Evolutionary conservation across 1,139 yeast genomes (phyloP).

Genomic region (Kodamaea suecica): DNA sequence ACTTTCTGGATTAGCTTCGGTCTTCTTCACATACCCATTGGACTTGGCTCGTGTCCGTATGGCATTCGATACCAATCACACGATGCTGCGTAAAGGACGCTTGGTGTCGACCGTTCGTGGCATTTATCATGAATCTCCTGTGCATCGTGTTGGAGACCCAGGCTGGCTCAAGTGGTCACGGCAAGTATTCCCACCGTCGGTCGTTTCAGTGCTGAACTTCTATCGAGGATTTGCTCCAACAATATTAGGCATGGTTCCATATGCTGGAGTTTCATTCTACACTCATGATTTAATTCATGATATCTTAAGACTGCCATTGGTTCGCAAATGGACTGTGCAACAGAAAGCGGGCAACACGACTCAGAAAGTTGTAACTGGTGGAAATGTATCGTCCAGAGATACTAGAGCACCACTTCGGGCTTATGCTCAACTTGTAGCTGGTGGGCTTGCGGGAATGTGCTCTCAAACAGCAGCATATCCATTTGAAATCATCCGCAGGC

Average conservation of each 20-base stretch:
- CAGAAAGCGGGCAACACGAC: conserved; percentile 6
- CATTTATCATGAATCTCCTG: conserved; percentile 65
- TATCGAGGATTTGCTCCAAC: conserved; percentile 96
- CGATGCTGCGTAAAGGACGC: conserved; percentile 41
- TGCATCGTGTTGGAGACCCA: conserved; percentile 36
- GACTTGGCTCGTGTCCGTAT: conserved; percentile 87
- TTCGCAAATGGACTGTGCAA: conserved; percentile 58
- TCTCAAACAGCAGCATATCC: conserved; percentile 98
- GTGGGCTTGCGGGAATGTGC: conserved; percentile 91
- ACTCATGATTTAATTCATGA: conserved; percentile 93
- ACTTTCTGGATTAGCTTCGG: conserved; percentile 81
- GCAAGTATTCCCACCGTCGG: conserved; percentile 29
- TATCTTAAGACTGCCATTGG: conserved; percentile 56
- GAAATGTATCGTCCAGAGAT: conserved; percentile 41
- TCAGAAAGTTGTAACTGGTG: conserved; percentile 21
- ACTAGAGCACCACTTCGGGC: conserved; percentile 67
- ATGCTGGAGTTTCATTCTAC: conserved; percentile 96
- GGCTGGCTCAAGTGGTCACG: conserved; percentile 35
- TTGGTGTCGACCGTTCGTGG: conserved; percentile 50
- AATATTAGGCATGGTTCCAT: conserved; percentile 91
- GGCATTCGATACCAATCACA: conserved; percentile 75
- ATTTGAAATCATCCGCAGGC: conserved; percentile 87
- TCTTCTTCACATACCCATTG: conserved; percentile 86
- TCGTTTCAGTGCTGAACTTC: conserved; percentile 60
- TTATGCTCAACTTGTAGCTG: conserved; percentile 92